Evolutionary conservation across 1,139 yeast genomes (phyloP).

Genomic region (Protomyces pachydermus): DNA sequence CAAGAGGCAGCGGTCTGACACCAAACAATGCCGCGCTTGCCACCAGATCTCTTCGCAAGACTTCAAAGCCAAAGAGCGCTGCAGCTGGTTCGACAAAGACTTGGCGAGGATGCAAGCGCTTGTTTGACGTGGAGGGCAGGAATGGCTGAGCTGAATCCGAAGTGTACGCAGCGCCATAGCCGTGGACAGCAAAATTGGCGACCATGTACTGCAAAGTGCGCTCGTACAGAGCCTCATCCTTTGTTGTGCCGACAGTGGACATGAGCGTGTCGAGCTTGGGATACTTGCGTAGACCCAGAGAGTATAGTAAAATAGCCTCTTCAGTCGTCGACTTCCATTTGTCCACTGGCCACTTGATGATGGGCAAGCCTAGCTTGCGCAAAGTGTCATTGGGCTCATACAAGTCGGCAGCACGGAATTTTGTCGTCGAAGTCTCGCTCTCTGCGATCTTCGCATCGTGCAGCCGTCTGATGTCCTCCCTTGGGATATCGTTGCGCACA

Average conservation of each 20-base stretch:
- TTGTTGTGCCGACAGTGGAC: constrained; percentile 34
- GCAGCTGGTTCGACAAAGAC: constrained; percentile 30
- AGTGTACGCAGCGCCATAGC: constrained; percentile 32
- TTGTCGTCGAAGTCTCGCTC: constrained; percentile 34
- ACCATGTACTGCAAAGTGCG: constrained; percentile 38
- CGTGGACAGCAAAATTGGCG: constrained; percentile 34
- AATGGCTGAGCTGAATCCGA: constrained; percentile 22
- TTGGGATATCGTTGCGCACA: constrained; percentile 23
- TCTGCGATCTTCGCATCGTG: constrained; percentile 26
- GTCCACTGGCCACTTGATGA: constrained; percentile 37
- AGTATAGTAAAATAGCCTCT: constrained; percentile 38
- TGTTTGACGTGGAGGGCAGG: constrained; percentile 30
- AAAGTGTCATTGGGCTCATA: constrained; percentile 39
- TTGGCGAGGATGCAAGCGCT: constrained; percentile 13
- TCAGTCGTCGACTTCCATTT: constrained; percentile 37
- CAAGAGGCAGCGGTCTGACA: constrained; percentile 38
- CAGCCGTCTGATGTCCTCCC: constrained; percentile 18
- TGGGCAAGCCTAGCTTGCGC: constrained; percentile 37
- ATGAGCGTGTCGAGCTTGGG: constrained; percentile 35
- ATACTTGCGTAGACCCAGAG: constrained; percentile 37
- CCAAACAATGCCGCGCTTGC: constrained; percentile 39
- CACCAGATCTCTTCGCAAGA: constrained; percentile 35
- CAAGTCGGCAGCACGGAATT: constrained; percentile 39
- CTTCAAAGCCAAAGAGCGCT: constrained; percentile 38
- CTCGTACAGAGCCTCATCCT: constrained; percentile 31